Conservation (phyloP, 306 rosid species). For the Fragaria ananassa region DNA sequence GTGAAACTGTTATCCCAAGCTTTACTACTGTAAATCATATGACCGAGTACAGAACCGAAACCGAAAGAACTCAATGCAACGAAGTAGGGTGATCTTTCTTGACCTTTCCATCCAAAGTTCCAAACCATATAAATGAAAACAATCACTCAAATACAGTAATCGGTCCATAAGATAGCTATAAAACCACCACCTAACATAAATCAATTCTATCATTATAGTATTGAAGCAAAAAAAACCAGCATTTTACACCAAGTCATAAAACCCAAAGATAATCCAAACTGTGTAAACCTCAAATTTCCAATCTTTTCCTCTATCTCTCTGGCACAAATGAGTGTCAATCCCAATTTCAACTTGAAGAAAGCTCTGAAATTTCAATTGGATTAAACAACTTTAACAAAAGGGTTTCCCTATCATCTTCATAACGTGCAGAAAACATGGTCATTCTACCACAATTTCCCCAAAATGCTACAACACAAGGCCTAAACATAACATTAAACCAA, state of each 20-base stretch:
- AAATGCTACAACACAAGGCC: background rate
- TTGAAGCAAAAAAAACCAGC: background rate
- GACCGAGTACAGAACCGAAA: background rate
- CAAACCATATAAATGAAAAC: background rate
- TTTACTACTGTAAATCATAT: background rate
- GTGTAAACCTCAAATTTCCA: background rate
- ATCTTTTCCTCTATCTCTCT: background rate
- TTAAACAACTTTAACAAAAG: background rate
- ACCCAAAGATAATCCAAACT: background rate
- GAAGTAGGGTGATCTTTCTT: background rate
- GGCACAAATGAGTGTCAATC: background rate
- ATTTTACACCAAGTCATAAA: background rate
- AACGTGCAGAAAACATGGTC: conserved; percentile 3
- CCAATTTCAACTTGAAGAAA: background rate
- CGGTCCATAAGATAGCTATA: background rate
- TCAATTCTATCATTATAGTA: background rate
- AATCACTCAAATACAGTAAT: background rate
- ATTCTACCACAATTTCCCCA: conserved; percentile 8
- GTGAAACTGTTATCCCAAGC: background rate
- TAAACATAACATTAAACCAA: conserved; percentile 7
- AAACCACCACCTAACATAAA: background rate
- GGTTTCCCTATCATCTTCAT: background rate
- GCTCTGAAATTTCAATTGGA: background rate
- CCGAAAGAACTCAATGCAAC: background rate
- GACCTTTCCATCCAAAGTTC: too few species aligned